phyloP scores from a whole-genome alignment of 2,329 filamentous ascomycete species.

The Claviceps arundinis region DNA sequence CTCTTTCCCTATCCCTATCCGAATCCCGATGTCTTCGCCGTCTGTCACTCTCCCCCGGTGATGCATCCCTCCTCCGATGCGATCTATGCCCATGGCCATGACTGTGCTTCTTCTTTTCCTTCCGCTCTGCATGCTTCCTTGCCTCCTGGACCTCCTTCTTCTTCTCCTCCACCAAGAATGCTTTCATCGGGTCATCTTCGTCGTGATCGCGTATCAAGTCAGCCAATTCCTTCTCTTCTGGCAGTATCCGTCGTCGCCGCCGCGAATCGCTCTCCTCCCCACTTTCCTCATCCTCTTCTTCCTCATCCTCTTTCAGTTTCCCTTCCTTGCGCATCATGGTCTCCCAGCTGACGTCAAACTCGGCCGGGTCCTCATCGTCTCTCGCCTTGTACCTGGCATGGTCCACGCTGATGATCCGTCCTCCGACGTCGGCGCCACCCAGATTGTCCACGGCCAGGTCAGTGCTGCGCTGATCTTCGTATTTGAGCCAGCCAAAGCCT shows the following conservation, averaged over 20 bases:
- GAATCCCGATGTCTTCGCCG: constrained; percentile 9
- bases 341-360: constrained; percentile 45
- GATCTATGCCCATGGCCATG: constrained; percentile 23
- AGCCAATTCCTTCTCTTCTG: constrained; percentile 70
- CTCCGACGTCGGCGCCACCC: constrained; percentile 71
- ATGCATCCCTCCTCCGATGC: constrained; percentile 19
- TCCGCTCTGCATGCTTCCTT: constrained; percentile 35
- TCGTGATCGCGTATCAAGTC: constrained; percentile 68
- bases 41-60: constrained; percentile 15
- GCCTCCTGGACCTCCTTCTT: constrained; percentile 73
- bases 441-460: constrained; percentile 95
- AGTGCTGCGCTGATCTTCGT: constrained; percentile 92
- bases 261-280: constrained; percentile 22
- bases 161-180: constrained; percentile 79
- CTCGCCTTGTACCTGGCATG: constrained; percentile 83
- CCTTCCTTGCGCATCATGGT: constrained; percentile 43
- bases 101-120: constrained; percentile 32
- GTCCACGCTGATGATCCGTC: constrained; percentile 73
- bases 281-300: constrained; percentile 33
- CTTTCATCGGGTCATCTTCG: constrained; percentile 96
- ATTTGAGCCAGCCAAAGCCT: constrained; percentile 94
- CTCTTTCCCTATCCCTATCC: constrained; percentile 11
- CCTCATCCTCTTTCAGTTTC: constrained; percentile 27
- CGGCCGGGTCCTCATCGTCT: constrained; percentile 59
- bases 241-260: constrained; percentile 49